Evolutionary conservation across 2,329 filamentous ascomycete genomes (phyloP), one percentile per base, ranked within the genome.

Genomic region (Triangularia setosa): DNA sequence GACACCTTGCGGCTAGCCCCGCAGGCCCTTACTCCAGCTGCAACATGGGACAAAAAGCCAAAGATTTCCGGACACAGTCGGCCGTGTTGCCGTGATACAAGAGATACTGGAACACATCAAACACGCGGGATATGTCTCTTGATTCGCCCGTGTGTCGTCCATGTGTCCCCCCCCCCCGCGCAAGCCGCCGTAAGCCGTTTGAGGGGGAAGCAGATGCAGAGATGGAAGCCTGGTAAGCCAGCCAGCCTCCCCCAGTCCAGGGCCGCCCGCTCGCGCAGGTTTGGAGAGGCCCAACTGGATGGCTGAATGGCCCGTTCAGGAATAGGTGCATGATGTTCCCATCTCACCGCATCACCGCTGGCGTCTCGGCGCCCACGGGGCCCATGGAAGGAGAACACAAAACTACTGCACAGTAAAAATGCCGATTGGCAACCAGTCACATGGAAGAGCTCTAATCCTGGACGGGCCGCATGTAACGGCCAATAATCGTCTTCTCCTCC

Each of bases 341-440:
- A 48, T 48, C 33, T 59, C 57, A 59, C 57, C 57, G 57, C 57
- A 59, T 59, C 57, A 25, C 21, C 57, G 57, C 57, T 23, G 14
- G 30, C 52, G 52, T 27, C 33, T 52, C 35, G 58, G 35, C 40
- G 33, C 16, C 44, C 58, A 60, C 58, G 24, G 40, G 40, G 58
- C 24, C 58, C 58, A 24, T 60, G 58, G 58, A 25, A 59, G 40
- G 58, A 27, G 35, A 48, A 44, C n/a, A 27, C 33, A 53, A 9
- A 18, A 21, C 40, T 55, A 25, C 23, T 24, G 52, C 14, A 55
- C 12, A 60, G 27, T 18, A 62, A 62, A 65, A 65, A 25, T 44
- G 52, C 66, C 64, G 66, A 67, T 67, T 67, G 66, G 66, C 40
- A 60, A 33, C 59, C 59, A 53, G 63, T 65, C 61, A 60, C 61